phyloP scores from a whole-genome alignment of 202 grass and related monocot genomes.

The Hordeum pubiflorum region DNA sequence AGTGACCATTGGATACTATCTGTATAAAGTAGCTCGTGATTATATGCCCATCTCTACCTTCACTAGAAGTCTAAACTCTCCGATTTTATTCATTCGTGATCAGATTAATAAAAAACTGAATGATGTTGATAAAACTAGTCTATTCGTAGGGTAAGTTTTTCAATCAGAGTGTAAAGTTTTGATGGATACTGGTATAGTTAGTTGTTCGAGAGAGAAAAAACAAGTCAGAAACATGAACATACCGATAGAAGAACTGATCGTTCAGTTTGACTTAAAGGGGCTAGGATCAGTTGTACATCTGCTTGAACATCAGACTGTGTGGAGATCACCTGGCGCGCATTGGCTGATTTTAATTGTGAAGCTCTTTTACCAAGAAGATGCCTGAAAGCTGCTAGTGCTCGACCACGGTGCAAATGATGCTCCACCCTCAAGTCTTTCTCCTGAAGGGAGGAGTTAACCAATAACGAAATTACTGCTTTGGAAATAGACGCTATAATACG shows the following conservation, averaged over 20 bases:
- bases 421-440: slow-evolving; percentile 87
- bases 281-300: slow-evolving; percentile 74
- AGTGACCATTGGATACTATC: background rate
- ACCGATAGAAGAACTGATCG: slow-evolving; percentile 76
- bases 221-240: slow-evolving; percentile 36
- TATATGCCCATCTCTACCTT: background rate
- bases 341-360: slow-evolving; percentile 65
- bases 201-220: background rate
- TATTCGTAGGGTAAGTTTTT: background rate
- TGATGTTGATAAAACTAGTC: background rate
- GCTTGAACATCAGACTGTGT: slow-evolving; percentile 62
- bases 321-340: slow-evolving; percentile 53
- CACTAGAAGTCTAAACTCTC: background rate
- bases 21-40: background rate
- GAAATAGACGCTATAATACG: background rate
- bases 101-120: slow-evolving; percentile 6
- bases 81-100: background rate
- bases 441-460: slow-evolving; percentile 35
- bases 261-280: slow-evolving; percentile 81
- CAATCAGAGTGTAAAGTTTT: background rate
- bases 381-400: slow-evolving; percentile 80
- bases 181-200: background rate
- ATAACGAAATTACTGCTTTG: slow-evolving; percentile 11
- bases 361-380: slow-evolving; percentile 82
- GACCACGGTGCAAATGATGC: slow-evolving; percentile 81